Percentiles rank a stretch among this genome's conserved stretches.
Evolutionary conservation across 345 rosid genomes (phyloP).

Genomic region (Barbarea vulgaris): DNA sequence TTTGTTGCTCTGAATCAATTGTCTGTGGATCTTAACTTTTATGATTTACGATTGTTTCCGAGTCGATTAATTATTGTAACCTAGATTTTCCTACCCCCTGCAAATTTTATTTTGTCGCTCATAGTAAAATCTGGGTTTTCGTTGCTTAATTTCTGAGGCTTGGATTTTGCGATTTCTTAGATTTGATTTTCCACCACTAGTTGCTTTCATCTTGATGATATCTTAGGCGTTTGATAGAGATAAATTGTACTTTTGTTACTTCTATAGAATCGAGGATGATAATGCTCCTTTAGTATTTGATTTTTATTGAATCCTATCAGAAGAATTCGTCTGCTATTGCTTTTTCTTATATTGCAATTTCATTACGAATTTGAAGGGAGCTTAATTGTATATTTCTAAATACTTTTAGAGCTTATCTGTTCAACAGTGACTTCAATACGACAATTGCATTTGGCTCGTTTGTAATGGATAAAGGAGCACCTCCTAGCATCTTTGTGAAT

Average conservation of each 20-base stretch:
- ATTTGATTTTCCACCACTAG: conserved; percentile 20
- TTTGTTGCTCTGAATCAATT: not conserved
- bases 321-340: not conserved
- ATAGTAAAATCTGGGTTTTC: not conserved
- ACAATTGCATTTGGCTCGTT: conserved; percentile 41
- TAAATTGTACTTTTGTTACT: not conserved
- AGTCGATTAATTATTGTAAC: conserved; percentile 14
- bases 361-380: not conserved
- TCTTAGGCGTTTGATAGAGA: not conserved
- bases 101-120: not conserved
- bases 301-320: not conserved
- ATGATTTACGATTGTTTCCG: not conserved
- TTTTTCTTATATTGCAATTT: not conserved
- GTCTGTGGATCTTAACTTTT: conserved; percentile 1
- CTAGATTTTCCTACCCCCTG: conserved; percentile 11
- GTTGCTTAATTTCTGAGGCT: not conserved
- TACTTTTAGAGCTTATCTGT: conserved; percentile 61
- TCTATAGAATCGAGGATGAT: not conserved
- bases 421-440: conserved; percentile 50
- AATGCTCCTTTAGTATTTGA: not conserved
- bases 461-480: conserved; percentile 77
- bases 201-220: conserved; percentile 1
- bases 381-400: conserved; percentile 39
- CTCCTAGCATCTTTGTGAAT: conserved; percentile 80
- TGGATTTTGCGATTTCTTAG: not conserved